Base-by-base conservation (phyloP, 2,329 filamentous ascomycete species). In the Cladosporium sp. region DNA sequence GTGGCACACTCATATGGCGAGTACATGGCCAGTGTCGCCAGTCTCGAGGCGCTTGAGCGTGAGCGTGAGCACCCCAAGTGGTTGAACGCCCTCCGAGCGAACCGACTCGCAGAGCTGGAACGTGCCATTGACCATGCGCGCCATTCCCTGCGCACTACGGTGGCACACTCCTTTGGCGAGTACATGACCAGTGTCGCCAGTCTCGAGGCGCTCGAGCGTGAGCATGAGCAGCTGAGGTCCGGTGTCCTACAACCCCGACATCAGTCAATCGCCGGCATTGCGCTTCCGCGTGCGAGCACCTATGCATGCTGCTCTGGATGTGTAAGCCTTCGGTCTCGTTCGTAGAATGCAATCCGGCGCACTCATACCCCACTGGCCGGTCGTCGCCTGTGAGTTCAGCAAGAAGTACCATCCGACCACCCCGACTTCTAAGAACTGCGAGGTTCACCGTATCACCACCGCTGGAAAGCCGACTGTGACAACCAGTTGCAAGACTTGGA, bases 381-480 rank as follows among this genome's bases (percentile, higher is more conserved):
- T 28, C 24, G 52, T 51, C 30, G 21, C 44, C 41, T 49, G 63
- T n/a, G 54, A 47, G 5, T 11, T 12, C 18, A 41, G 44, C 15
- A 21, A 59, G 30, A 21, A 52, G 4, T 38, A 28, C 30, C 6
- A 10, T 28, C 24, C 54, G 11, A n/a, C 57, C 8, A 52, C 21
- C 30, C 38, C 63, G 7, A 59, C 63, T 32, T 59, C 41, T 10
- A 52, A 51, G 55, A 34, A 65, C 7, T 59, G 63, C 63, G n/a
- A 38, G 30, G 36, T 57, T 6, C 34, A 55, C 24, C 24, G 28
- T 11, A 47, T 28, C 26, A 58, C 21, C 8, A 24, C 36, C 21
- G 15, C 21, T 21, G 61, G 54, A 21, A 57, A 64, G 38, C 52
- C 52, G 4, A 26, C 26, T 7, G 44, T 51, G 7, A 62, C 59